Evolutionary conservation across 2,329 filamentous ascomycete genomes (phyloP), one percentile per base, ranked within the genome.

Genomic region (Dissoconium aciculare): DNA sequence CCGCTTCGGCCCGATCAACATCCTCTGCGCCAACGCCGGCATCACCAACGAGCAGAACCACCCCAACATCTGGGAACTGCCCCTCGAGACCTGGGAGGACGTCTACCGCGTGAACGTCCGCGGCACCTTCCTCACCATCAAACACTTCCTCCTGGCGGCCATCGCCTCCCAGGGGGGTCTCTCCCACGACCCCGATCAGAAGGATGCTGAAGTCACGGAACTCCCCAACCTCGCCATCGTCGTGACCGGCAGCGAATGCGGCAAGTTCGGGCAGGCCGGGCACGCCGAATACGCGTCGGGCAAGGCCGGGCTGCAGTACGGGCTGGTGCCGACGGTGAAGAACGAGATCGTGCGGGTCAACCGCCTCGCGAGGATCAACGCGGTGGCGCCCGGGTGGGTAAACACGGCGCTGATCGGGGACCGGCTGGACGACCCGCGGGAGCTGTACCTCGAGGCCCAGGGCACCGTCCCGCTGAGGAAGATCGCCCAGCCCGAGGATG

Each of bases 261-360:
- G 64, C 3, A 59, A 63, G 26, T 65, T 66, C 36, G 61, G 62
- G 2, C 60, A 66, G 43, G 61, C 59, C 11, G 61, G 60, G 1
- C 61, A 66, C 44, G 52, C 57, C 0, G 64, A 67, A 37, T 66
- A 67, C 46, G 63, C 63, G 5, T 57, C 55, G 26, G 63, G 66
- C 1, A 64, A 66, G 43, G 55, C 64, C 3, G 64, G 57, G 3
- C 37, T 69, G 28, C 64, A 68, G 38, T 67, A 69, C 47, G 64
- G 63, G 0, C 52, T 71, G 5, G 57, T 70, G 4, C 56, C 54
- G 19, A 61, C 55, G 0, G 62, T 69, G 8, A 68, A 68, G 50
- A 66, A 69, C 32, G 66, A 71, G 38, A 67, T 70, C 31, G 57
- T 65, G 5, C 54, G 56, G 6, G 42, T 71, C 32, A 69, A 69